Conservation (phyloP, 2,329 filamentous ascomycete species). For the Verticillium longisporum region DNA sequence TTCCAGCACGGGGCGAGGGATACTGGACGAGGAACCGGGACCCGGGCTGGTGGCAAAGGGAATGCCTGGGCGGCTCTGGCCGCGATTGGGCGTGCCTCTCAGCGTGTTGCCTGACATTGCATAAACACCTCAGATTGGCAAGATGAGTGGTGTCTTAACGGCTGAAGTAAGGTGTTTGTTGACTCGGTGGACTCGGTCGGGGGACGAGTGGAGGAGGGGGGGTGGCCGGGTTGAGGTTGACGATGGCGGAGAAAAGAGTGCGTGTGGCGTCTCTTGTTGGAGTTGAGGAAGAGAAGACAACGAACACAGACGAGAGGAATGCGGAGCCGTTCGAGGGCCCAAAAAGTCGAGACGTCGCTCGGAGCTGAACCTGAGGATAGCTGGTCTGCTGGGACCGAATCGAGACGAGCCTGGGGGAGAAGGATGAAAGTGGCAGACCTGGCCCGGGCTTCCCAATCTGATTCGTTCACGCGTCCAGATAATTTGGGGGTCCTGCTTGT, state of each 20-base stretch:
- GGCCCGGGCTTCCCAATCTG: neutral
- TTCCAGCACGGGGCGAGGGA: conserved; percentile 68
- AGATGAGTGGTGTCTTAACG: neutral
- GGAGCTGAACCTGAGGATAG: neutral
- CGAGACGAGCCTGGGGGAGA: neutral
- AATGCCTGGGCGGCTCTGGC: conserved; percentile 49
- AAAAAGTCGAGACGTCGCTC: neutral
- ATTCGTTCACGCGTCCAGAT: neutral
- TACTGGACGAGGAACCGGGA: conserved; percentile 44
- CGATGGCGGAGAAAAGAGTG: neutral
- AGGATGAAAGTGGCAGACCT: neutral
- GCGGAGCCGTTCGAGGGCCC: neutral
- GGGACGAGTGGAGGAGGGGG: neutral
- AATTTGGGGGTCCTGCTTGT: neutral
- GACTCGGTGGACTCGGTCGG: neutral
- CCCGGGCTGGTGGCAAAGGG: conserved; percentile 57
- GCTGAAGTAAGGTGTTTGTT: neutral
- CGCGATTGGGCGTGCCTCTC: conserved; percentile 62
- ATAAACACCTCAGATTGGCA: conserved; percentile 8
- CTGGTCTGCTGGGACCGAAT: neutral
- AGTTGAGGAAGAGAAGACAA: neutral
- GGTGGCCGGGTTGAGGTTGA: neutral
- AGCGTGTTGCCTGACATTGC: conserved; percentile 56
- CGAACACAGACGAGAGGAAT: neutral
- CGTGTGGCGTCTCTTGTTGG: neutral